phyloP scores from a whole-genome alignment of 2,329 filamentous ascomycete species.

The Fusarium sp. region DNA sequence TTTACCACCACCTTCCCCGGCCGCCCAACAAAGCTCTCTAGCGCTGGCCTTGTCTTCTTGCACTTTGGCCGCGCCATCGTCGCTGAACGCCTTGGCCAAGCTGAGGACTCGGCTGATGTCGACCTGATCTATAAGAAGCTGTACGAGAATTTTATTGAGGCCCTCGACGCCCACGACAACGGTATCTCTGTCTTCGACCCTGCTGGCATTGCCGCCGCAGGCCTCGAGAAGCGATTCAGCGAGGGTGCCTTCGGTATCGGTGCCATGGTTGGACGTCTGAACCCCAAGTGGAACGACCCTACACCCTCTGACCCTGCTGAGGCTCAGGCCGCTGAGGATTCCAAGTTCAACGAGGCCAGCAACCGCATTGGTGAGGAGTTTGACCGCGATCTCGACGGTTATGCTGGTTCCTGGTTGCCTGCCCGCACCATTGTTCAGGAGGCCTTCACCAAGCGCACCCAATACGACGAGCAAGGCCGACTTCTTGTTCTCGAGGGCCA shows the following conservation, averaged over 20 bases:
- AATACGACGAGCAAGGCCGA: constrained; percentile 80
- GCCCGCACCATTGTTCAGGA: constrained; percentile 82
- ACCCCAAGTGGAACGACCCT: constrained; percentile 83
- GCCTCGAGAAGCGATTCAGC: constrained; percentile 84
- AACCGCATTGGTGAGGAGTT: constrained; percentile 91
- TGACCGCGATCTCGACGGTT: constrained; percentile 81
- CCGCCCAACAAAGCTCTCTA: constrained; percentile 89
- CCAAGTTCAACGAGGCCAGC: constrained; percentile 82
- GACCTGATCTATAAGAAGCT: constrained; percentile 86
- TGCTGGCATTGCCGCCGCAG: constrained; percentile 74
- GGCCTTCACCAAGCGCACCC: constrained; percentile 77
- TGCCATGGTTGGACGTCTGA: constrained; percentile 83
- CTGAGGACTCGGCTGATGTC: constrained; percentile 75
- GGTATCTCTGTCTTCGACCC: constrained; percentile 88
- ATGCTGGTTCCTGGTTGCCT: constrained; percentile 84
- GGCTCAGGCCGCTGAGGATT: constrained; percentile 82
- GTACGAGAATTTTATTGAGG: constrained; percentile 94
- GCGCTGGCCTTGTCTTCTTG: constrained; percentile 93
- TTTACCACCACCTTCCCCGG: constrained; percentile 89
- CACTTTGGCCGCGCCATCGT: constrained; percentile 93
- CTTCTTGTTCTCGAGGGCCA: constrained; percentile 83
- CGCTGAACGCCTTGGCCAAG: constrained; percentile 65
- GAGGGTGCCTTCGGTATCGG: constrained; percentile 87
- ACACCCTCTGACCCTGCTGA: constrained; percentile 62
- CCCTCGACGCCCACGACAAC: constrained; percentile 97